A percentile compares a stretch with the other conserved stretches of the same genome.
Conservation (phyloP, 495 filamentous ascomycete species). For the Aspergillus haitiensis region DNA sequence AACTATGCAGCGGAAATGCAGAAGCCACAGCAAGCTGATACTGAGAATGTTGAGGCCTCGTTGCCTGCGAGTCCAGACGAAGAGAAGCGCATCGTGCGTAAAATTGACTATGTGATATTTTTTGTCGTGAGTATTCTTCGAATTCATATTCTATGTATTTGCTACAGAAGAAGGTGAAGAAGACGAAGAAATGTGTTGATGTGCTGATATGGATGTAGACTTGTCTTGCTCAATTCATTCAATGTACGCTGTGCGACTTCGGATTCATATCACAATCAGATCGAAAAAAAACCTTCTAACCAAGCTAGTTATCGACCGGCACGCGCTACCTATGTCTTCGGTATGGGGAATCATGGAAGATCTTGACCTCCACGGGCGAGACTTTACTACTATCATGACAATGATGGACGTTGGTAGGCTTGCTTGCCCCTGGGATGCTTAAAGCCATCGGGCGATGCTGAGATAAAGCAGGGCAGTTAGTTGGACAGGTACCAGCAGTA, state of each 20-base stretch:
- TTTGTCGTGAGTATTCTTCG: background rate
- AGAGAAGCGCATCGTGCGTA: background rate
- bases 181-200: background rate
- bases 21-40: background rate
- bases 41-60: background rate
- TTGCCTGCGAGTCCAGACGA: background rate
- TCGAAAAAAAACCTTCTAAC: background rate
- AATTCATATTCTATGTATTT: no score
- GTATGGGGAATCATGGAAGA: conserved; percentile 5
- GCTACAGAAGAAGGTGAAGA: no score
- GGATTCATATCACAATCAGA: no score
- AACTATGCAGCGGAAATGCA: background rate
- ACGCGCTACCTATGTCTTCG: background rate
- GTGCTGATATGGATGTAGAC: background rate
- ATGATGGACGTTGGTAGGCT: background rate
- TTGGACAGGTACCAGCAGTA: background rate
- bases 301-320: background rate
- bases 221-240: background rate
- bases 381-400: background rate
- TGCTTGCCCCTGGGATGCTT: background rate
- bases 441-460: background rate
- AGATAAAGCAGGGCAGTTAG: background rate
- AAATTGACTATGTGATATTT: conserved; percentile 2
- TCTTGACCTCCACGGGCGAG: background rate
- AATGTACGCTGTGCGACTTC: background rate